Base-by-base conservation (phyloP, 2,329 filamentous ascomycete genomes). In the Fusarium sp. region DNA sequence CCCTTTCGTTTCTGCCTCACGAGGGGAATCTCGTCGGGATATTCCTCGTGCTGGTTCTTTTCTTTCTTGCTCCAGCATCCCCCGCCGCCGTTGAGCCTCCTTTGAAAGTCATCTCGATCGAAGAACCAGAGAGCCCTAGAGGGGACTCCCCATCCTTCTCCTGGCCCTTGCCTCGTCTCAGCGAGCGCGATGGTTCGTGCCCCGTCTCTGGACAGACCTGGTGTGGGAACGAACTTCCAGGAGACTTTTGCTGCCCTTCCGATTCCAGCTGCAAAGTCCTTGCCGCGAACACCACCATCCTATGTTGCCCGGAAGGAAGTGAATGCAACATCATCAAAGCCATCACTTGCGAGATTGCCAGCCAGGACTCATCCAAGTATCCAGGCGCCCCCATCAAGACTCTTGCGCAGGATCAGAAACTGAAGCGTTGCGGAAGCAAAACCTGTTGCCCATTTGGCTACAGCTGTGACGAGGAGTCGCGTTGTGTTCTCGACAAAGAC, bases 371-470 rank as follows among this genome's bases (percentile, higher is more conserved):
- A 20, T 65, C 54, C 27, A 60, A 66, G 18, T 65, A 69, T 35
- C 77, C 77, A 27, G 45, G 50, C 11, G 73, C 77, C 6, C 62
- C 73, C 22, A 68, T 79, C 60, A 71, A 75, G 38, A 75, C 77
- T 13, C 66, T 71, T 20, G 77, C 70, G 14, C 68, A 77, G 35
- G 57, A 73, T 40, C 63, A 58, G 45, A 47, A 70, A 18, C 68
- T 79, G 31, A 66, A 73, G 56, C 69, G 60, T 4, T 79, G 77
- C 16, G 76, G 77, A 5, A 54, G 35, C 22, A 66, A 61, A 20
- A 62, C 42, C 13, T 79, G 77, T 58, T 79, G 77, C 13, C 77
- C 77, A 11, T 79, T 79, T 60, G 77, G 77, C 10, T 79, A 79
- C 31, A 68, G 74, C 25, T 79, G 77, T 63, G 69, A 66, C 14